Conservation (phyloP, 2,329 filamentous ascomycete species). For the Phialemoniopsis sp. region DNA sequence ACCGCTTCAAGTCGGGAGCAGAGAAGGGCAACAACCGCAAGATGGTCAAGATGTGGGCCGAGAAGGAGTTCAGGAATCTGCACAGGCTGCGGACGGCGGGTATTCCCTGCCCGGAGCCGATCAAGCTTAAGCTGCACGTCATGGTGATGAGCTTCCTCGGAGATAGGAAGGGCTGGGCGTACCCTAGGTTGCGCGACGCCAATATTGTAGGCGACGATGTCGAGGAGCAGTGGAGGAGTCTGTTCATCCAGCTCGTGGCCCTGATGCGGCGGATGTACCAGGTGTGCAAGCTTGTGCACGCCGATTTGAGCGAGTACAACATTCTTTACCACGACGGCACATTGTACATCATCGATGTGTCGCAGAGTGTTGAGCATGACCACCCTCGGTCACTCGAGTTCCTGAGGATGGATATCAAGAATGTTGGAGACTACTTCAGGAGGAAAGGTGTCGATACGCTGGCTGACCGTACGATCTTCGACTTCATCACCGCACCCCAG, state of each 20-base stretch:
- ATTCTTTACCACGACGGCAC: conserved; percentile 80
- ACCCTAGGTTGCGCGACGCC: conserved; percentile 86
- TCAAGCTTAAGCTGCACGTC: conserved; percentile 88
- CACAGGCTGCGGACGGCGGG: conserved; percentile 77
- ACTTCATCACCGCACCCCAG: conserved; percentile 68
- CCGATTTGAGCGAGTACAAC: conserved; percentile 98
- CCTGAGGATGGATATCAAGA: conserved; percentile 97
- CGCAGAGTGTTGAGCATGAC: conserved; percentile 94
- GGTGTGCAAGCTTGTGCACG: conserved; percentile 86
- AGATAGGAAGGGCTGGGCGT: conserved; percentile 80
- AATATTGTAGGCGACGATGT: conserved; percentile 60
- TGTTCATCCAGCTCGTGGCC: conserved; percentile 80
- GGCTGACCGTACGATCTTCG: conserved; percentile 74
- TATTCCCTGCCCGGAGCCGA: conserved; percentile 86
- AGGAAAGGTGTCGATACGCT: conserved; percentile 80
- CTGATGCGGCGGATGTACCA: conserved; percentile 95
- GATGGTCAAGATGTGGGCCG: conserved; percentile 98
- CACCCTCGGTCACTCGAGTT: conserved; percentile 92
- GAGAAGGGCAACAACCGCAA: conserved; percentile 93
- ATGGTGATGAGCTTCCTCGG: conserved; percentile 93
- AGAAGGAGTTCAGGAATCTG: conserved; percentile 96
- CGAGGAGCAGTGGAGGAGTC: conserved; percentile 66
- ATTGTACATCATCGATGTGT: conserved; percentile 95
- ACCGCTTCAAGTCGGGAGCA: conserved; percentile 84
- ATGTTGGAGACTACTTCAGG: conserved; percentile 88